A percentile compares a stretch with the other conserved stretches of the same genome.
phyloP scores from a whole-genome alignment of 1,139 yeast genomes.

The Suhomyces wounanorum region DNA sequence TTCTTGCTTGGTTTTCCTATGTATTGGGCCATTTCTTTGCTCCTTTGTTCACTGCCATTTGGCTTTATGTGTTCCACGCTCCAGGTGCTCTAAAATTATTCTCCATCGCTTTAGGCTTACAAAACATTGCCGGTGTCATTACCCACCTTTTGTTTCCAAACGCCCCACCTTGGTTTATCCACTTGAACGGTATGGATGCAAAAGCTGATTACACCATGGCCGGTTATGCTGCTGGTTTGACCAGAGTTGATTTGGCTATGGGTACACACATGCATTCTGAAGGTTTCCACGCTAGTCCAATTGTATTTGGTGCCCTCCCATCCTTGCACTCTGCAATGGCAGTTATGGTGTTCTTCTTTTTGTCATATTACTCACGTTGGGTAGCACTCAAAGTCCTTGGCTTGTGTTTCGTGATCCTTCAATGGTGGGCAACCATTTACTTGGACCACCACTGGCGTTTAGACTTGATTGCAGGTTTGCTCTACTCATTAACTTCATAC shows the following conservation, averaged over 20 bases:
- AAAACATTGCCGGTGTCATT: slow-evolving; percentile 58
- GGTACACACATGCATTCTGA: slow-evolving; percentile 63
- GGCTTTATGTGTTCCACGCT: slow-evolving; percentile 65
- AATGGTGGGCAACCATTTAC: slow-evolving; percentile 78
- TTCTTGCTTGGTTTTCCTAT: slow-evolving; percentile 61
- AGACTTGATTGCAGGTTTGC: slow-evolving; percentile 56
- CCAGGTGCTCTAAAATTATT: slow-evolving; percentile 60
- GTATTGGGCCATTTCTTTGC: slow-evolving; percentile 60
- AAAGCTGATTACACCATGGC: slow-evolving; percentile 58
- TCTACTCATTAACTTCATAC: slow-evolving; percentile 50
- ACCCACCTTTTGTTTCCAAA: slow-evolving; percentile 65
- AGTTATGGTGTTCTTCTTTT: slow-evolving; percentile 51
- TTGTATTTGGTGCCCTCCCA: slow-evolving; percentile 72
- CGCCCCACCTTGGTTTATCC: slow-evolving; percentile 75
- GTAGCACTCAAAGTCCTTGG: slow-evolving; percentile 34
- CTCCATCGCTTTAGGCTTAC: slow-evolving; percentile 55
- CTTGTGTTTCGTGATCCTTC: slow-evolving; percentile 47
- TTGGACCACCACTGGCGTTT: slow-evolving; percentile 72
- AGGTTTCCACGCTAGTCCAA: slow-evolving; percentile 67
- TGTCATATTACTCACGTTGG: slow-evolving; percentile 46
- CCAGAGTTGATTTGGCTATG: slow-evolving; percentile 60
- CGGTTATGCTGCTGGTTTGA: slow-evolving; percentile 71
- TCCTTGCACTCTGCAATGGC: slow-evolving; percentile 69
- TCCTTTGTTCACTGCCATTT: slow-evolving; percentile 63
- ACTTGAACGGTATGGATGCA: slow-evolving; percentile 56